Conservation (phyloP, 2,329 filamentous ascomycete species). For the Cladophialophora chaetospira region DNA sequence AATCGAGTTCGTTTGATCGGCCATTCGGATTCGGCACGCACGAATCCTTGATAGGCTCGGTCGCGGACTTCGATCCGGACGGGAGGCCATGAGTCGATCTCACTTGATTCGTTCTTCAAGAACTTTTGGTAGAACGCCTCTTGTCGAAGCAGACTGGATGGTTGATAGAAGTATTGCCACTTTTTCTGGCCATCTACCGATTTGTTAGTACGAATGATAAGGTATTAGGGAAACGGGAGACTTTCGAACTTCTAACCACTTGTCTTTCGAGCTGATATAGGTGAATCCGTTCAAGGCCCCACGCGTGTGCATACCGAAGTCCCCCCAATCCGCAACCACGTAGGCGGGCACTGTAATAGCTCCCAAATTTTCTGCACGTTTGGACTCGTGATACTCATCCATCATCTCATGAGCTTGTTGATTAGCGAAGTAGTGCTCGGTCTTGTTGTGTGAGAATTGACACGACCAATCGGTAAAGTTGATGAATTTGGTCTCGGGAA, state of each 20-base stretch:
- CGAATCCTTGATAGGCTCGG: neutral
- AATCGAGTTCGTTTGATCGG: constrained; percentile 5
- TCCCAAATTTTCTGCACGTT: neutral
- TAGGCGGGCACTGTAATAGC: constrained; percentile 8
- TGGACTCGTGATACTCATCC: constrained; percentile 9
- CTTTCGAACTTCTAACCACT: constrained; percentile 16
- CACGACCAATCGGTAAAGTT: constrained; percentile 46
- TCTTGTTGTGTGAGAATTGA: constrained; percentile 6
- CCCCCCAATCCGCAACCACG: constrained; percentile 13
- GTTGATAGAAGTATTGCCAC: constrained; percentile 13
- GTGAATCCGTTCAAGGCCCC: constrained; percentile 10
- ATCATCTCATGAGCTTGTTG: constrained; percentile 1
- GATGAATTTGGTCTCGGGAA: constrained; percentile 61
- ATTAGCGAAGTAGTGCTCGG: neutral
- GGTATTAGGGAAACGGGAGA: too few relatives aligned
- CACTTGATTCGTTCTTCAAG: constrained; percentile 2
- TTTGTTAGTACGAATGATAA: too few relatives aligned
- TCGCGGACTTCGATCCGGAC: constrained; percentile 12
- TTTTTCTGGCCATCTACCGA: constrained; percentile 16
- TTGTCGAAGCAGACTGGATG: neutral
- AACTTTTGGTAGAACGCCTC: constrained; percentile 12
- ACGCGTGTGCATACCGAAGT: constrained; percentile 10
- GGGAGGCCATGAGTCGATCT: constrained; percentile 9
- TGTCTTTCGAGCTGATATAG: constrained; percentile 10
- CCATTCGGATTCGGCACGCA: neutral